Evolutionary conservation across 1,284 basidiomycete species (phyloP), one percentile per base, ranked within the genome.

Genomic region (Ceratobasidium papillatum): DNA sequence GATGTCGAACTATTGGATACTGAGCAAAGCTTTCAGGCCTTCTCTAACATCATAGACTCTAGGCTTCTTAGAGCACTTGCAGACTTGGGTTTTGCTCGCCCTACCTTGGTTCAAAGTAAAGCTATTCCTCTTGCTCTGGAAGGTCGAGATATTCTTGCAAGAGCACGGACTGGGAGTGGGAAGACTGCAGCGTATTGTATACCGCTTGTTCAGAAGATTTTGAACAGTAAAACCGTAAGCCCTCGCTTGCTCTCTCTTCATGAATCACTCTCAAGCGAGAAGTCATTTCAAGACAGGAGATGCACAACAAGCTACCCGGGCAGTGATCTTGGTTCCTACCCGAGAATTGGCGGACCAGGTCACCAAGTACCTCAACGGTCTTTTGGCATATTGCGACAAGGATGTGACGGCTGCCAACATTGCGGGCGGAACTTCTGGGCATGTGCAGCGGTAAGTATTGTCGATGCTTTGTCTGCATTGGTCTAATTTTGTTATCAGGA

Each of bases 151-250:
- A 93, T 99, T 71, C 88, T 99, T 30, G 97, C 96, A 4, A 88
- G 95, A 41, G 96, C 98, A 2, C 88, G 94, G 45, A 99, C 98
- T 0, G 98, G 98, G 14, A 96, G 94, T 75, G 98, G 98, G 59
- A 99, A 99, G 86, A 99, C 98, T 0, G 94, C 94, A 0, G 96
- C 98, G 2, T 99, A 99, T 82, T 95, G 91, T 77, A 88, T 99
- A 3, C 97, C 98, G 0, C 83, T 96, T 19, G 85, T 95, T 0
- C 97, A 99, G 81, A 96, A 95, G 81, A 91, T 99, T 38, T 80
- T 99, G 66, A 89, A 87, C 77, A 87, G 88, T 3, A 97, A 97
- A 87, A 84, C 84, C 81, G 77, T 74, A 63, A 69, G 76, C 17
- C 36, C 51, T 25, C 25, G 51, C 51, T 30, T 5, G 27, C 51